A percentile compares a stretch with the other conserved stretches of the same genome.
Evolutionary conservation across 2,329 filamentous ascomycete species (phyloP).

Genomic region (Aschersonia sp.): DNA sequence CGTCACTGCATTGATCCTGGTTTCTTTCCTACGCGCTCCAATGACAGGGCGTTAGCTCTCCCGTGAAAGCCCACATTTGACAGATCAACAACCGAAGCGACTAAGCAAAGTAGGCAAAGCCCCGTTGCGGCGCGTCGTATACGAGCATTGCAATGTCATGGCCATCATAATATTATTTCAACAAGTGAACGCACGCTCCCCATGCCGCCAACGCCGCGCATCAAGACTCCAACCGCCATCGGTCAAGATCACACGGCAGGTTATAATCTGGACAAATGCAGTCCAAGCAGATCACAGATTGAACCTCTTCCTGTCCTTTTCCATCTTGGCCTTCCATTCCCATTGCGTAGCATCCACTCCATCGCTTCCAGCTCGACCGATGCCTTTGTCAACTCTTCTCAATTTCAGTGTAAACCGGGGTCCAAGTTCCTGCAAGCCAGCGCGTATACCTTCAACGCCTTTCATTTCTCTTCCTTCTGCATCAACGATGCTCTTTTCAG

Average conservation of each 20-base stretch:
- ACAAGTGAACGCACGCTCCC: no score
- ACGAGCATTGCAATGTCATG: no score
- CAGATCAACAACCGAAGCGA: not conserved
- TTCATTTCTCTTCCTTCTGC: conserved; percentile 71
- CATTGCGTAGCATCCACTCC: conserved; percentile 71
- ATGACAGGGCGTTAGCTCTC: not conserved
- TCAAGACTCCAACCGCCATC: no score
- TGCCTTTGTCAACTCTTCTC: conserved; percentile 78
- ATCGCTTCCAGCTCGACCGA: conserved; percentile 52
- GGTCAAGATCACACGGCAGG: no score
- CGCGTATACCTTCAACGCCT: conserved; percentile 72
- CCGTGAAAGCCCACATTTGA: not conserved
- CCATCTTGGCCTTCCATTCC: conserved; percentile 94
- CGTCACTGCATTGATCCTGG: not conserved
- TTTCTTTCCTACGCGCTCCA: not conserved
- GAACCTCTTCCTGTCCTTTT: conserved; percentile 87
- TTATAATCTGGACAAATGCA: not conserved
- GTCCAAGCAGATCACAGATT: conserved; percentile 44
- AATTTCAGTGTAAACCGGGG: conserved; percentile 67
- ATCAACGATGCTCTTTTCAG: conserved; percentile 74
- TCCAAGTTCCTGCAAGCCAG: conserved; percentile 80
- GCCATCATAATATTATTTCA: no score
- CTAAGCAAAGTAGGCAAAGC: not conserved
- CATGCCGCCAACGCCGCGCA: no score
- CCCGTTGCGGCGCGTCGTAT: no score